These are phyloP conservation scores for Deakozyma indianensis DNA, from an alignment of 805 yeast species.

Conservation along the genomic window DNA sequence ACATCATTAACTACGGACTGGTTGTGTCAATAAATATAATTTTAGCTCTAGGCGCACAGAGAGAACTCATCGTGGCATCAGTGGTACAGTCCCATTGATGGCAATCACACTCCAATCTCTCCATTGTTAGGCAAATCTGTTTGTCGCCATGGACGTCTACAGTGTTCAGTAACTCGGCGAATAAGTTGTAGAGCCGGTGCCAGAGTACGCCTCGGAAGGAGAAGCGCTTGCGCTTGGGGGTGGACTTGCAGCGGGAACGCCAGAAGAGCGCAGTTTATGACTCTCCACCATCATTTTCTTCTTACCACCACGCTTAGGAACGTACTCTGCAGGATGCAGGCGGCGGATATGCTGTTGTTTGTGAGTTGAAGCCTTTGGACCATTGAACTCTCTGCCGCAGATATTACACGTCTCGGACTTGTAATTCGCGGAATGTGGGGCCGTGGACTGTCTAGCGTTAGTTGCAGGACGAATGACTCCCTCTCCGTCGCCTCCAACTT, in stretches of 20 bases:
- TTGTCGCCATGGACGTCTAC: too few relatives aligned
- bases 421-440: slow-evolving; percentile 5
- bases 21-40: not conserved
- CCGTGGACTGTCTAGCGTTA: slow-evolving; percentile 5
- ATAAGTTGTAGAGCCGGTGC: not conserved
- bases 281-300: slow-evolving; percentile 14
- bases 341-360: slow-evolving; percentile 35
- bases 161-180: not conserved
- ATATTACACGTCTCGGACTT: slow-evolving; percentile 26
- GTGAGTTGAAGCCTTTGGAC: slow-evolving; percentile 33
- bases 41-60: too few relatives aligned
- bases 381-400: slow-evolving; percentile 31
- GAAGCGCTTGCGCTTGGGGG: not conserved
- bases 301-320: slow-evolving; percentile 33
- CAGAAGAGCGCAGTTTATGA: not conserved
- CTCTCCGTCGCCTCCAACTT: not conserved
- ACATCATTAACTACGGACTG: not conserved
- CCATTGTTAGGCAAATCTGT: too few relatives aligned
- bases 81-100: too few relatives aligned
- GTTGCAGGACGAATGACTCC: slow-evolving; percentile 2
- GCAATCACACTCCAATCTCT: too few relatives aligned
- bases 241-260: not conserved
- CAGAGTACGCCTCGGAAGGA: not conserved
- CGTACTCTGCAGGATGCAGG: slow-evolving; percentile 30
- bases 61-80: too few relatives aligned